Percentiles rank a stretch among this genome's conserved stretches.
These are phyloP conservation scores for Aquilaria yunnanensis DNA, from an alignment of 345 rosid genomes.

Conservation along the genomic window DNA sequence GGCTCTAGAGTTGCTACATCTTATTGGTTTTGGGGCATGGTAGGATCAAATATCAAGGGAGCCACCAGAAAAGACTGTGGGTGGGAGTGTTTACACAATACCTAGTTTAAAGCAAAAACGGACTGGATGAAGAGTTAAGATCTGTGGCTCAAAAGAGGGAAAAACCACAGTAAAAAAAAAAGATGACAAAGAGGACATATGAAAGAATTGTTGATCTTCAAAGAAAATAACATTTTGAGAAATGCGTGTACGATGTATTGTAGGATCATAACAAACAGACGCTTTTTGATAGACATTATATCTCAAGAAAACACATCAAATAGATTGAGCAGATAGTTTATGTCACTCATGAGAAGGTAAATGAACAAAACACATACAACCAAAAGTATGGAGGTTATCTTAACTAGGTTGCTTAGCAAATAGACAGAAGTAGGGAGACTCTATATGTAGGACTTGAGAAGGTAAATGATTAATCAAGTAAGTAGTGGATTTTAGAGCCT, in stretches of 20 bases:
- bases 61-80: not conserved
- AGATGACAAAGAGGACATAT: not conserved
- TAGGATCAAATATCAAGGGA: not conserved
- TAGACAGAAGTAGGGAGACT: too few species aligned
- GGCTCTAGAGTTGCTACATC: too few species aligned
- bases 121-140: not conserved
- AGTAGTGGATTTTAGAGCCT: not conserved
- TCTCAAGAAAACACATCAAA: too few species aligned
- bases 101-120: too few species aligned
- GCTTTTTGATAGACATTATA: too few species aligned
- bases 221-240: too few species aligned
- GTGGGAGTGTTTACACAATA: too few species aligned
- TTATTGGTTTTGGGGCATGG: not conserved
- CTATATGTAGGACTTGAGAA: too few species aligned
- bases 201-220: not conserved
- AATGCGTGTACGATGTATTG: too few species aligned
- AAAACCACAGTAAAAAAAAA: not conserved
- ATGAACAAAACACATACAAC: constrained; percentile 7
- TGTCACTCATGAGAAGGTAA: too few species aligned
- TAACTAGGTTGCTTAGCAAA: not conserved
- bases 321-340: not conserved
- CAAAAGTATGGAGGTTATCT: not conserved
- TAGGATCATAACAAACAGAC: too few species aligned
- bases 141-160: not conserved
- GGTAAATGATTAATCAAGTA: not conserved